Percentiles rank a stretch among this genome's conserved stretches.
phyloP scores from a whole-genome alignment of 2,329 filamentous ascomycete genomes.

The Fusarium ramigenum region DNA sequence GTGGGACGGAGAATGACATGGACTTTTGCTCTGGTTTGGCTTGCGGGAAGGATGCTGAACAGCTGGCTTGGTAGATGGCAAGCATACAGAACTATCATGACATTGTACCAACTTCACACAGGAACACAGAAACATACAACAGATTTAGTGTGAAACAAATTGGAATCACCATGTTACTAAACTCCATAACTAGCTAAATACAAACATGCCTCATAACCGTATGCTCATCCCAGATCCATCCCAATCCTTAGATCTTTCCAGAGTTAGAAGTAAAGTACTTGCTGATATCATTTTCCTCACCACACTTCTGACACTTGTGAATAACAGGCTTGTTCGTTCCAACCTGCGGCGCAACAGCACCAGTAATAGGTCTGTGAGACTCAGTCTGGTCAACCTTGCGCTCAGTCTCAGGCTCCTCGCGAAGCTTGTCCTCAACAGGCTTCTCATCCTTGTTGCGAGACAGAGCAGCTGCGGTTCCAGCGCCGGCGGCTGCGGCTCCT shows the following conservation, averaged over 20 bases:
- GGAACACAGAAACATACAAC: too few relatives aligned
- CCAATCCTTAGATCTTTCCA: neutral
- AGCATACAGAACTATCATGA: fast-evolving
- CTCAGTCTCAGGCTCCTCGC: neutral
- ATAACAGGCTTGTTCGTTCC: slow-evolving; percentile 8
- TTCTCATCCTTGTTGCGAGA: slow-evolving; percentile 1
- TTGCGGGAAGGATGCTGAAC: neutral
- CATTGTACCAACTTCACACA: fast-evolving
- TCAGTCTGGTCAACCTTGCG: neutral
- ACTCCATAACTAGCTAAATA: neutral
- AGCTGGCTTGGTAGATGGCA: neutral
- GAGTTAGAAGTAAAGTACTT: slow-evolving; percentile 1
- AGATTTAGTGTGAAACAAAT: too few relatives aligned
- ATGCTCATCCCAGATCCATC: neutral
- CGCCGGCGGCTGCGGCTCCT: neutral
- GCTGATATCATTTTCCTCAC: slow-evolving; percentile 20
- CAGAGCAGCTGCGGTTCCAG: neutral
- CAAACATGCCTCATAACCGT: neutral
- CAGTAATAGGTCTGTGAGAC: neutral
- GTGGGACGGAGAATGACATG: neutral
- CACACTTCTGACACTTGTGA: slow-evolving; percentile 24
- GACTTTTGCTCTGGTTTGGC: neutral
- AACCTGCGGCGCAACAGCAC: neutral
- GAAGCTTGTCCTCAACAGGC: neutral
- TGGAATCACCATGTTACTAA: neutral